Percentiles rank a stretch among this genome's conserved stretches.
phyloP scores from a whole-genome alignment of 495 filamentous ascomycete species.

The Talaromyces nanjingensis region DNA sequence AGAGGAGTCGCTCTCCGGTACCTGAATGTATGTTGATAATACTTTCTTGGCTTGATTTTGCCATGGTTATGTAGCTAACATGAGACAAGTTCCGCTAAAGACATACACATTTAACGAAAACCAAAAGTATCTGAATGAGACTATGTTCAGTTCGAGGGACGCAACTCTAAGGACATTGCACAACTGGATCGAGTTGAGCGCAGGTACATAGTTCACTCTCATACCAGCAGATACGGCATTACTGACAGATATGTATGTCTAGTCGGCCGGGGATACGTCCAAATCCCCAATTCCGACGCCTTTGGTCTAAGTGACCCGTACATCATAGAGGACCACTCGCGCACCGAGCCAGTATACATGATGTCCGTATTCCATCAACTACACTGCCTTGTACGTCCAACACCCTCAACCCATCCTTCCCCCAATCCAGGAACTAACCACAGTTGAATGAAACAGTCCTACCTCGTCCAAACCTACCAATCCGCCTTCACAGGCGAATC shows the following conservation, averaged over 20 bases:
- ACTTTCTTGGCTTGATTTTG: neutral
- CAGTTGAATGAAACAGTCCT: neutral
- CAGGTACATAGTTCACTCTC: neutral
- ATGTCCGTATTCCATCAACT: conserved; percentile 8
- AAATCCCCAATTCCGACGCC: neutral
- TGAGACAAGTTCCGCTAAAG: neutral
- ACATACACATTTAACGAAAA: conserved; percentile 1
- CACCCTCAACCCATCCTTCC: neutral
- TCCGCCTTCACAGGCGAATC: neutral
- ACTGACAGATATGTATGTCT: neutral
- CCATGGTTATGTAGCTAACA: neutral
- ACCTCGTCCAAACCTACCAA: conserved; percentile 6
- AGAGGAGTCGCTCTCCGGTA: neutral
- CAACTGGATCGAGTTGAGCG: conserved; percentile 5
- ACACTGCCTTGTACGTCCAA: conserved; percentile 7
- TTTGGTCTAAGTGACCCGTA: conserved; percentile 1
- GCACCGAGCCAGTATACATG: conserved; percentile 2
- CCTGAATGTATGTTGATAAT: neutral
- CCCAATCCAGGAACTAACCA: neutral
- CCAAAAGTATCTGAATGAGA: neutral
- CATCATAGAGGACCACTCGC: neutral
- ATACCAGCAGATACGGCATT: neutral
- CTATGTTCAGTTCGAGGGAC: neutral
- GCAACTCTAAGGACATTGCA: conserved; percentile 1
- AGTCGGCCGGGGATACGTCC: conserved; percentile 5